Evolutionary conservation across 2,329 filamentous ascomycete genomes (phyloP).

Genomic region (Fusarium chaquense): DNA sequence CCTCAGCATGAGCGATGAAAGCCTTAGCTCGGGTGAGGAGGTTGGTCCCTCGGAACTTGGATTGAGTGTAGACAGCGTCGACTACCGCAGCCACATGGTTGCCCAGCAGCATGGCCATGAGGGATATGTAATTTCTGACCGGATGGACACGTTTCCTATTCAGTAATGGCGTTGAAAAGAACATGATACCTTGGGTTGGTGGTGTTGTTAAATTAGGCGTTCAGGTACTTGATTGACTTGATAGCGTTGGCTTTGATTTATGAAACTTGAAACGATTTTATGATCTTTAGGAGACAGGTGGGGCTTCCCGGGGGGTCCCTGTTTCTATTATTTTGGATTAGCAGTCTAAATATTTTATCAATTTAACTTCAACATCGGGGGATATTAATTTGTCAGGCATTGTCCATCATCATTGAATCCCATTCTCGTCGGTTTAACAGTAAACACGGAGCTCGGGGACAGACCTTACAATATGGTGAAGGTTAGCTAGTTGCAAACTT

Average conservation of each 20-base stretch:
- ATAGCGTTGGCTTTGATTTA: conserved; percentile 30
- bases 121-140: conserved; percentile 43
- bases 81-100: conserved; percentile 51
- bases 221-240: conserved; percentile 6
- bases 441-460: conserved; percentile 19
- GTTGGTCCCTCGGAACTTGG: conserved; percentile 60
- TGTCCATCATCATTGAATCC: conserved; percentile 6
- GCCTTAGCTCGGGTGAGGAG: conserved; percentile 68
- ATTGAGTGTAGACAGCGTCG: conserved; percentile 55
- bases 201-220: background rate
- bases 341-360: conserved; percentile 27
- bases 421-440: too few relatives aligned
- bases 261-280: conserved; percentile 27
- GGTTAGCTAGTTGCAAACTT: conserved; percentile 16
- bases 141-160: conserved; percentile 45
- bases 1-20: conserved; percentile 69
- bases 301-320: background rate
- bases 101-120: conserved; percentile 35
- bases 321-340: conserved; percentile 1
- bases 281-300: conserved; percentile 13
- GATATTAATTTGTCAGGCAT: conserved; percentile 1
- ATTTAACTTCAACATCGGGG: conserved; percentile 24
- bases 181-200: conserved; percentile 40
- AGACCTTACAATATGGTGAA: conserved; percentile 16
- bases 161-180: conserved; percentile 23